Base-by-base conservation (phyloP, 1,284 basidiomycete species). In the Pseudozyma pruni region DNA sequence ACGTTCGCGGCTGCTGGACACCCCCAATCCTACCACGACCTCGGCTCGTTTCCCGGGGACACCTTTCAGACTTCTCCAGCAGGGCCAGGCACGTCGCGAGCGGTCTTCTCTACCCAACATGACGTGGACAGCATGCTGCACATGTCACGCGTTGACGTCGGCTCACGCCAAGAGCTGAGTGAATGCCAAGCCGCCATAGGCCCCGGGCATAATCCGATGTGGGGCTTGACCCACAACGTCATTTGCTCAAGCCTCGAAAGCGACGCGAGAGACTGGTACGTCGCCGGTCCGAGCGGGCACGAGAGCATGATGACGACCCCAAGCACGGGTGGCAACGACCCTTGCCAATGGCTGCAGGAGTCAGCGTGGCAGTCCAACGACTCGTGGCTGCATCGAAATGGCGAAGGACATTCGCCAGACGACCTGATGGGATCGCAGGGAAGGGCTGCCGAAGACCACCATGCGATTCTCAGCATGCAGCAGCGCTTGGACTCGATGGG, bases 301-400 rank as follows among this genome's bases (percentile, higher is more conserved):
- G 39, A 48, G 8, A 34, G 33, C 10, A 20, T 37, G 8, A 17
- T 39, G 19, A 44, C 45, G 13, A 38, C 39, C 4, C 39, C 42
- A 8, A 39, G 47, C 20, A 45, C 43, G 9, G 51, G 47, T 42
- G 54, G 51, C 8, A 23, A 55, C 0, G 35, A 46, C 1, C 59
- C 52, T 3, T 51, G 51, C 33, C 46, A 43, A 33, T 55, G 55
- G 38, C 32, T 59, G 14, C 51, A 51, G 13, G 47, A 54, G 1
- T 10, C 52, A 25, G 39, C 20, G 2, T 41, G 40, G 46, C 34
- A 34, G 16, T 54, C 42, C 11, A 29, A 20, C 23, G 56, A 59
- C 19, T 32, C 51, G 3, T 51, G 51, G 51, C 35, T 43, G n/a
- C 42, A 23, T 29, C 41, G 41, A 7, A 14, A 29, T 19, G 40